Conservation (phyloP, 2,329 filamentous ascomycete species). For the Fusarium beomiforme region DNA sequence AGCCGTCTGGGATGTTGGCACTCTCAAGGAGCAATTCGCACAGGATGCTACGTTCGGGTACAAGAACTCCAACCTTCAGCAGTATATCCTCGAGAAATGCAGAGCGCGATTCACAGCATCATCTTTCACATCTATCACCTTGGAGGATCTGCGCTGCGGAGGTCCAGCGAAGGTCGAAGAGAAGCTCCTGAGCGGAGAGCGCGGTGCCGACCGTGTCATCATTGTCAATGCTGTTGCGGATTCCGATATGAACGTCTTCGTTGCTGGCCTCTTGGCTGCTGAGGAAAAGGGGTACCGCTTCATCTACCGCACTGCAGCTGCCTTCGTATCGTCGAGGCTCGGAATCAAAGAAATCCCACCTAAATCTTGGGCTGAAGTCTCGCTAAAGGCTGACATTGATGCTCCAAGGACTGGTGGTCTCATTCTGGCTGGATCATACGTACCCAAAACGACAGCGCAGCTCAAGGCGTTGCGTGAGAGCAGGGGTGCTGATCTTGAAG, state of each 20-base stretch:
- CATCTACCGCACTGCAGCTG: slow-evolving; percentile 53
- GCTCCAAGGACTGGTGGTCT: background rate
- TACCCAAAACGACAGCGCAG: background rate
- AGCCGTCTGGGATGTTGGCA: slow-evolving; percentile 61
- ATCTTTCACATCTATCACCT: slow-evolving; percentile 41
- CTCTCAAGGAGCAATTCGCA: slow-evolving; percentile 55
- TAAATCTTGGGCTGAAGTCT: slow-evolving; percentile 47
- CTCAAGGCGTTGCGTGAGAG: background rate
- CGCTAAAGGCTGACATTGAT: rapidly evolving
- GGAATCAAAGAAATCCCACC: slow-evolving; percentile 61
- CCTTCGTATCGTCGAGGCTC: slow-evolving; percentile 57
- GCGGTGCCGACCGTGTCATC: slow-evolving; percentile 43
- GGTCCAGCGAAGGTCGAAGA: background rate
- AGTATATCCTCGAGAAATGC: slow-evolving; percentile 64
- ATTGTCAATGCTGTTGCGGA: slow-evolving; percentile 64
- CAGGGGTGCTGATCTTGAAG: background rate
- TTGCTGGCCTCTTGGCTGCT: slow-evolving; percentile 56
- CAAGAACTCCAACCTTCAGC: slow-evolving; percentile 55
- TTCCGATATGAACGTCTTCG: slow-evolving; percentile 64
- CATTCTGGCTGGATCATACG: rapidly evolving
- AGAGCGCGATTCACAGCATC: slow-evolving; percentile 51
- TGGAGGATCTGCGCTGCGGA: background rate
- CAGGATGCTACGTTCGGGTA: slow-evolving; percentile 68
- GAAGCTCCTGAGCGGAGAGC: background rate
- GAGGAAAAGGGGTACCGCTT: slow-evolving; percentile 46